Base-by-base conservation (phyloP, 177 flowering plant genomes). In the Vitis hybrid region DNA sequence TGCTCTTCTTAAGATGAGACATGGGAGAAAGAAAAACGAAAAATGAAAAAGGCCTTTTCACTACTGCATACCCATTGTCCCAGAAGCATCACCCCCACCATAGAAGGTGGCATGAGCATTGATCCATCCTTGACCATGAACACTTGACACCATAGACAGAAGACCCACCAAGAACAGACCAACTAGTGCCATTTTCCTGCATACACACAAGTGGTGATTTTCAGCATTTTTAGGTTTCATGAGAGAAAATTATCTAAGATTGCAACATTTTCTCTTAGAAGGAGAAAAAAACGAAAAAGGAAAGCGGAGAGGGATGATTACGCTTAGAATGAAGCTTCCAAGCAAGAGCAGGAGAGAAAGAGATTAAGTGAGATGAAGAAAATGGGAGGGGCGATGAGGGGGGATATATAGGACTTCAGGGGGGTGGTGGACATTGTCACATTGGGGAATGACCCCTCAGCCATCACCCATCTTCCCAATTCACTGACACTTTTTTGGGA, bases 131-230 rank as follows among this genome's bases (percentile, higher is more conserved):
- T 76, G 76, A 2, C 81, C 91, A 68, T 81, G 8, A 48, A 65
- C 96, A 72, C 69, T 64, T 2, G 81, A 72, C 16, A 72, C 65
- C 74, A 82, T 61, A 68, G 87, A 79, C 50, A 90, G 81, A 18
- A 85, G 55, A 69, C 84, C 84, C 79, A 86, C 64, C 63, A 85
- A 21, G 65, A 89, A 49, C 30, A 87, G 16, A 51, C 70, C 80
- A 73, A 70, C 21, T 61, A 51, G 14, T 76, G 75, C 85, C 95
- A 92, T 92, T 83, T 81, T 80, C 84, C 91, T 86, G 86, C 87
- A 87, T 32, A 78, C 16, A 27, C 9, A 73, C 49, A 62, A n/a
- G 68, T n/a, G 27, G 8, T 21, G n/a, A 4, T 6, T 6, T 57
- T 75, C 64, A 77, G 69, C 74, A 65, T 69, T 73, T 63, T 14